Base-by-base conservation (phyloP, 2,329 filamentous ascomycete genomes). In the Allantophomopsis lycopodina region DNA sequence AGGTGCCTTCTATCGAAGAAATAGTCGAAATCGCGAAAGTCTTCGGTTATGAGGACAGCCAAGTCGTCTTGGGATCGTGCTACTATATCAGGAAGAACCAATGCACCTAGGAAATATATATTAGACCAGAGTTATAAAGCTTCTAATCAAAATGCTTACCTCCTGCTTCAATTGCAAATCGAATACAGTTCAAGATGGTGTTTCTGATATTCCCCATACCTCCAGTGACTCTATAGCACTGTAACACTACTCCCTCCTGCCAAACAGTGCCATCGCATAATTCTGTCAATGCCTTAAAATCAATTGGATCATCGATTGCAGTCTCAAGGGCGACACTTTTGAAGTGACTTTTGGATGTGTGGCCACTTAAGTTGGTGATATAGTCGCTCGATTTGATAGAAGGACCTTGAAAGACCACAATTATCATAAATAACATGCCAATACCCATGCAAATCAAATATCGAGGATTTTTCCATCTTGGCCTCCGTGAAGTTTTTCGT, bases 161-260 rank as follows among this genome's bases (percentile, higher is more conserved):
- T 40, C 66, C 66, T 33, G 64, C 61, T 52, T 67, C 62, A 23
- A 68, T 66, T 12, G 62, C 63, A 38, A 63, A 59, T 34, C 64
- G 58, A 16, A 69, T 49, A 48, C 65, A 68, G 42, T 60, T 60
- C 38, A 68, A 49, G 30, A 64, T 52, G n/a, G 59, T 60, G 45
- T 65, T 65, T 42, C 64, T 60, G 14, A 66, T 59, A 38, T 60
- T 56, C 5, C 56, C 62, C n/a, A 69, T 48, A 4, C 62, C 64
- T 3, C 64, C 66, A 2, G 60, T 52, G 5, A 58, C 54, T n/a
- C 60, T 54, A 14, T 61, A 60, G 42, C 66, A 65, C 15, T 59
- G 57, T 48, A 68, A 57, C 15, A 68, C 50, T 31, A 68, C 47
- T 4, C 59, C 60, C 2, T 55, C 51, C 2, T 53, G 57, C 64